These are phyloP conservation scores for Agaricus bisporus DNA, from an alignment of 768 basidiomycete species.

Conservation along the genomic window DNA sequence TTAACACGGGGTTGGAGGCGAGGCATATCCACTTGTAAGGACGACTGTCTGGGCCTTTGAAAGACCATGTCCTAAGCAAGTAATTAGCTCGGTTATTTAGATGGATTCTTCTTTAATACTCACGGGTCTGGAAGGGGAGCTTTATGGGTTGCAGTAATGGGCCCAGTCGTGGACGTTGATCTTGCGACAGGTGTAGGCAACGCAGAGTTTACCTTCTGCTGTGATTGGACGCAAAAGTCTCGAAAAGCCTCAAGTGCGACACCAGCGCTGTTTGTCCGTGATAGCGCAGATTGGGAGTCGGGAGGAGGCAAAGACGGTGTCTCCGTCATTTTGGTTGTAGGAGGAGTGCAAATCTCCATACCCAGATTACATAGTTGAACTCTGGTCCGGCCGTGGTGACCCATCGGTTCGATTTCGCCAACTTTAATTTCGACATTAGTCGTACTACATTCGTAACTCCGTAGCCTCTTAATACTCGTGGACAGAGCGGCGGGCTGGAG, in stretches of 20 bases:
- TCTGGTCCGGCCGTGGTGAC: constrained; percentile 16
- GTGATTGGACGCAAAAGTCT: background rate
- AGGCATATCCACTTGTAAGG: constrained; percentile 33
- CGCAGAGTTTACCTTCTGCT: constrained; percentile 1
- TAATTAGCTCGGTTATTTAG: background rate
- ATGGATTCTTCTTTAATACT: background rate
- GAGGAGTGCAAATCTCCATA: background rate
- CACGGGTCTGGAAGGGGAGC: constrained; percentile 8
- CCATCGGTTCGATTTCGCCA: constrained; percentile 22
- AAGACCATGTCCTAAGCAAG: constrained; percentile 31
- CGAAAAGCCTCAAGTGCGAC: constrained; percentile 6
- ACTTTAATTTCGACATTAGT: constrained; percentile 28
- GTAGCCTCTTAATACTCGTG: constrained; percentile 25
- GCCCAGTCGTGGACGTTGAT: background rate
- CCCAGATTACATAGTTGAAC: constrained; percentile 17
- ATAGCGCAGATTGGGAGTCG: background rate
- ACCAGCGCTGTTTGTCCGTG: background rate
- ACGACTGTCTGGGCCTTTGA: constrained; percentile 27
- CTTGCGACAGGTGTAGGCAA: background rate
- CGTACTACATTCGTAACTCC: constrained; percentile 17
- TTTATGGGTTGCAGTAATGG: background rate
- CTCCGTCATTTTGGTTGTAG: background rate
- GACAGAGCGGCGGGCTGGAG: constrained; percentile 8
- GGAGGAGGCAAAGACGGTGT: background rate
- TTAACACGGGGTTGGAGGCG: constrained; percentile 28